Conservation (phyloP, 2,329 filamentous ascomycete species). For the Calonectria pteridis region DNA sequence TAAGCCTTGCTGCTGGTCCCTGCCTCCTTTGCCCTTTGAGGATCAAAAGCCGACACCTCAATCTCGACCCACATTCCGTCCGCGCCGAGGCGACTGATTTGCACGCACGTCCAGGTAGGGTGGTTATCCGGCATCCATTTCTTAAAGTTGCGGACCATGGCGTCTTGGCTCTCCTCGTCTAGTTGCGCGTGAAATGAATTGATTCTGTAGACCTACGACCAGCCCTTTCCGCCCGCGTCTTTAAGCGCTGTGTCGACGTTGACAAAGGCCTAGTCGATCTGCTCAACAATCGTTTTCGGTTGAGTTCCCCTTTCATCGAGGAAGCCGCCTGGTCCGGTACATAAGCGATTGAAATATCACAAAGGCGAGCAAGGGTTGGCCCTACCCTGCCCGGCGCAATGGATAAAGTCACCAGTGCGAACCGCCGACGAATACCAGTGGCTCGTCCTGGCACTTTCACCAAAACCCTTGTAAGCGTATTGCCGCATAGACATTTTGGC, state of each 20-base stretch:
- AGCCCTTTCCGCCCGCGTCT: constrained; percentile 7
- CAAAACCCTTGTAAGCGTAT: background rate
- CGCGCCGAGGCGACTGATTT: background rate
- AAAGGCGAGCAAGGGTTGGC: background rate
- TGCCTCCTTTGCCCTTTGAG: background rate
- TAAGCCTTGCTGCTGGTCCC: background rate
- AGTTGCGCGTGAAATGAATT: constrained; percentile 5
- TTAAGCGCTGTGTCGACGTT: background rate
- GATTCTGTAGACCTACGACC: constrained; percentile 6
- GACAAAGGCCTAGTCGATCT: background rate
- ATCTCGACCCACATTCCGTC: constrained; percentile 10
- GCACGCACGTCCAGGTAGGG: background rate
- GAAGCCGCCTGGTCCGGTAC: background rate
- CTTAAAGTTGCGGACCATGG: background rate
- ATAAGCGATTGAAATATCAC: background rate
- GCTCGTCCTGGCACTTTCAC: background rate
- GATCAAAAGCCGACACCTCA: background rate
- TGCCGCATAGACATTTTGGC: background rate
- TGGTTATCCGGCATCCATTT: background rate
- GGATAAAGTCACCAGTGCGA: background rate
- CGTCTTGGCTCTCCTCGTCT: background rate
- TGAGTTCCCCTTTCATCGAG: background rate
- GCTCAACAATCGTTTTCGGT: background rate
- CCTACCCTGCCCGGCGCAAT: background rate
- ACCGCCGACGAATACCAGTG: background rate